These are phyloP conservation scores for Diplodia mutila DNA, from an alignment of 2,329 filamentous ascomycete species.

Conservation along the genomic window DNA sequence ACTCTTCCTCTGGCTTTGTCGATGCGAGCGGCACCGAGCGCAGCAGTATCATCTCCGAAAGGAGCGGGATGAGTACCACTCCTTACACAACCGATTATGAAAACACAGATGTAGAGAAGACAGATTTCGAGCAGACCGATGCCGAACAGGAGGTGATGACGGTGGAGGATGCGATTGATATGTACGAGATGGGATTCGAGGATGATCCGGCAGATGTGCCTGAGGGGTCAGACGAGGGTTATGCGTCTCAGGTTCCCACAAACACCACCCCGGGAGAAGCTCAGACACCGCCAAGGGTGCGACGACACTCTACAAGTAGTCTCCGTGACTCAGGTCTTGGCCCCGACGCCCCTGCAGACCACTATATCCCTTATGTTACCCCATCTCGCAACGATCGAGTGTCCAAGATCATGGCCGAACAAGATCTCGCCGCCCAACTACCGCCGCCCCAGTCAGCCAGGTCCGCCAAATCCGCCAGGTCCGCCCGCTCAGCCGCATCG, in stretches of 20 bases:
- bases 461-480: slow-evolving; percentile 1
- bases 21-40: slow-evolving; percentile 71
- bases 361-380: slow-evolving; percentile 24
- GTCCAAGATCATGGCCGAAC: slow-evolving; percentile 23
- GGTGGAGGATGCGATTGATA: slow-evolving; percentile 63
- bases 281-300: slow-evolving; percentile 23
- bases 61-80: slow-evolving; percentile 72
- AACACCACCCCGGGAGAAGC: slow-evolving; percentile 27
- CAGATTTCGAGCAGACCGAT: slow-evolving; percentile 27
- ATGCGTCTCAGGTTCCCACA: slow-evolving; percentile 28
- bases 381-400: slow-evolving; percentile 18
- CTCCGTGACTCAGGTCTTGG: slow-evolving; percentile 24
- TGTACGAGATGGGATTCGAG: slow-evolving; percentile 63
- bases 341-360: slow-evolving; percentile 18
- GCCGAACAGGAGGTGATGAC: slow-evolving; percentile 54
- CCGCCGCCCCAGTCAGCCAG: slow-evolving; percentile 15
- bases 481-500: not conserved
- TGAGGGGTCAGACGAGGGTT: slow-evolving; percentile 32
- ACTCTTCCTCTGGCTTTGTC: slow-evolving; percentile 59
- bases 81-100: slow-evolving; percentile 57
- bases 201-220: slow-evolving; percentile 44
- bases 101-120: slow-evolving; percentile 28
- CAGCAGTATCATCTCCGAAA: slow-evolving; percentile 79
- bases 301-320: slow-evolving; percentile 21
- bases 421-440: slow-evolving; percentile 10